These are phyloP conservation scores for Ustilago hordei DNA, from an alignment of 1,284 basidiomycete genomes.

Conservation along the genomic window DNA sequence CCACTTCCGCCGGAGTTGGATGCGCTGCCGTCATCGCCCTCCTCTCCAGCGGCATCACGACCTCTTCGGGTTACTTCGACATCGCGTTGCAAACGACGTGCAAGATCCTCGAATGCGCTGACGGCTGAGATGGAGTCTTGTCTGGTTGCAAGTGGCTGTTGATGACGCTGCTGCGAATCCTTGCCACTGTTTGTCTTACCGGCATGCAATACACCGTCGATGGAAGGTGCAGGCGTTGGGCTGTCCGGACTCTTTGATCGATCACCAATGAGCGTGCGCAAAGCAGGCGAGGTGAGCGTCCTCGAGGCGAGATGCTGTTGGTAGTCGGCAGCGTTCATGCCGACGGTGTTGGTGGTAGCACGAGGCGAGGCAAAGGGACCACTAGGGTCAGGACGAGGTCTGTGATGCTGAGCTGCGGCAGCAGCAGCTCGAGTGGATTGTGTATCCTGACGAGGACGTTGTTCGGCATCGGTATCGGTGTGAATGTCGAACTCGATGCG, in stretches of 20 bases:
- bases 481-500: conserved; percentile 44
- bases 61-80: conserved; percentile 37
- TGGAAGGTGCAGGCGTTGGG: conserved; percentile 46
- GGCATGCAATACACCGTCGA: conserved; percentile 35
- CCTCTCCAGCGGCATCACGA: conserved; percentile 21
- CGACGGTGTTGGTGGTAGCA: conserved; percentile 32
- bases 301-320: conserved; percentile 50
- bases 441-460: conserved; percentile 17
- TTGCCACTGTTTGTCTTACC: conserved; percentile 13
- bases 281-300: conserved; percentile 45
- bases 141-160: conserved; percentile 26
- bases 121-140: conserved; percentile 20
- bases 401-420: conserved; percentile 4
- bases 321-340: conserved; percentile 47
- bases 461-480: conserved; percentile 43
- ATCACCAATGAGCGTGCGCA: conserved; percentile 49
- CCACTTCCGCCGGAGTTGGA: conserved; percentile 54
- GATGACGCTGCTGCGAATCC: conserved; percentile 13
- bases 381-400: conserved; percentile 26
- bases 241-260: conserved; percentile 52
- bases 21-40: conserved; percentile 33
- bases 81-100: conserved; percentile 43
- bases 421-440: conserved; percentile 10
- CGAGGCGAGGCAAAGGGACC: conserved; percentile 45
- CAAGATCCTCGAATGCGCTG: conserved; percentile 47